These are phyloP conservation scores for Saccharum hybrid DNA, from an alignment of 202 grass and related monocot genomes.

Conservation along the genomic window DNA sequence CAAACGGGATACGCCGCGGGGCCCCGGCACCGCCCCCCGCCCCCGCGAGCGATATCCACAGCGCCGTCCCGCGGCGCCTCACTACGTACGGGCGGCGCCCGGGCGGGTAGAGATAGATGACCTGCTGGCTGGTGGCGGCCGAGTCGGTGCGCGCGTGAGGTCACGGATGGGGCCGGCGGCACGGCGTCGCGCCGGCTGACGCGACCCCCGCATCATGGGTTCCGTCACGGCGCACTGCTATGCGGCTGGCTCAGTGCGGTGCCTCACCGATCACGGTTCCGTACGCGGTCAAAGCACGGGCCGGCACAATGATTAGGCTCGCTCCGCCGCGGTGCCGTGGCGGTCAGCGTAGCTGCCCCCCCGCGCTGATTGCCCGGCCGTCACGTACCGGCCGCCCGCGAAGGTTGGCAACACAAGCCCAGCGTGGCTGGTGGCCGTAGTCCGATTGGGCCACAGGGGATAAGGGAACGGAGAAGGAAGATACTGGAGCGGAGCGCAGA, in stretches of 20 bases:
- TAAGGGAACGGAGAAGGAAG: neutral
- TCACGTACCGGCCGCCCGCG: too few relatives aligned
- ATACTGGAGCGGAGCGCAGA: neutral
- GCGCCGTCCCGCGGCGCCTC: conserved; percentile 20
- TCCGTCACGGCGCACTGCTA: conserved; percentile 45
- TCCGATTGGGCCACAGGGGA: conserved; percentile 33
- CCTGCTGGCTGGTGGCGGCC: neutral
- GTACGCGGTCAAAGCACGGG: conserved; percentile 18
- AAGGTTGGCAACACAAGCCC: neutral
- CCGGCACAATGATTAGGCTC: conserved; percentile 4
- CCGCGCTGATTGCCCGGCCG: neutral
- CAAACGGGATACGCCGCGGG: too few relatives aligned
- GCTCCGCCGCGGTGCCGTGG: too few relatives aligned
- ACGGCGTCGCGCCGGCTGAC: conserved; percentile 35
- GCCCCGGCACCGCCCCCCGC: too few relatives aligned
- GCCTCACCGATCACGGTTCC: neutral
- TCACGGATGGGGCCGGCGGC: conserved; percentile 30
- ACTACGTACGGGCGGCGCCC: neutral
- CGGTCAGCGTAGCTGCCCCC: too few relatives aligned
- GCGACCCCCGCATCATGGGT: conserved; percentile 19
- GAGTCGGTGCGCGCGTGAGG: conserved; percentile 24
- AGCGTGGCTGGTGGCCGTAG: neutral
- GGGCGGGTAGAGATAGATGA: neutral
- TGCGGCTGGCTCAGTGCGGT: too few relatives aligned
- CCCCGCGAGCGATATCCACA: neutral